Conservation (phyloP, 257 asterid species). For the Solanum virginianum region DNA sequence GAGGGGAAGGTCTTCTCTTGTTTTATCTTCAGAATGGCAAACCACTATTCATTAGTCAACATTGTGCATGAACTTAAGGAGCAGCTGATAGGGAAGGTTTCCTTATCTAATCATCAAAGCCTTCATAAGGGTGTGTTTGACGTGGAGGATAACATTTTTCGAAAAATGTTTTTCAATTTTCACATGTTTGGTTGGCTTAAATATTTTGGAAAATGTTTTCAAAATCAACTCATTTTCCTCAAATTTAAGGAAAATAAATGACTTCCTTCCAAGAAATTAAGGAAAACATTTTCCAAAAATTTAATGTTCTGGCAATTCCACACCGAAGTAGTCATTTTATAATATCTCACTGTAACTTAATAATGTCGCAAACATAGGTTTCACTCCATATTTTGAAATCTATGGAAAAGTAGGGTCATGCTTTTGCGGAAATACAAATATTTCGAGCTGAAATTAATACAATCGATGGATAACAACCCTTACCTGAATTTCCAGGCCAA, state of each 20-base stretch:
- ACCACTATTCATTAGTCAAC: background rate
- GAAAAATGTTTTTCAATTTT: no score
- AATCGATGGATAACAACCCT: background rate
- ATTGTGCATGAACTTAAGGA: background rate
- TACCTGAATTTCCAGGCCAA: slow-evolving; percentile 29
- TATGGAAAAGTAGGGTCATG: background rate
- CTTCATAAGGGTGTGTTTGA: background rate
- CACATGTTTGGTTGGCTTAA: no score
- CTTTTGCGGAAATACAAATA: background rate
- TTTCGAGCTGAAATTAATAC: background rate
- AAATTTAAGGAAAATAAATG: no score
- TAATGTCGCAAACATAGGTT: background rate
- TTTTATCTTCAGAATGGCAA: slow-evolving; percentile 29
- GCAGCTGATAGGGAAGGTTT: background rate
- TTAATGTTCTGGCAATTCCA: background rate
- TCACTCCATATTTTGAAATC: background rate
- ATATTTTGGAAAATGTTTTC: no score
- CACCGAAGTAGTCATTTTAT: background rate
- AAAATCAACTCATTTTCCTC: no score
- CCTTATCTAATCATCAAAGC: background rate
- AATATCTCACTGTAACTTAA: background rate
- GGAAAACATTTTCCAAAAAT: background rate
- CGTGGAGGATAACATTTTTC: no score
- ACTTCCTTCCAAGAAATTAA: no score
- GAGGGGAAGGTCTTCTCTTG: slow-evolving; percentile 56